These are phyloP conservation scores for Globisporangium middletonii DNA, from an alignment of 352 stramenopile species.

Conservation along the genomic window DNA sequence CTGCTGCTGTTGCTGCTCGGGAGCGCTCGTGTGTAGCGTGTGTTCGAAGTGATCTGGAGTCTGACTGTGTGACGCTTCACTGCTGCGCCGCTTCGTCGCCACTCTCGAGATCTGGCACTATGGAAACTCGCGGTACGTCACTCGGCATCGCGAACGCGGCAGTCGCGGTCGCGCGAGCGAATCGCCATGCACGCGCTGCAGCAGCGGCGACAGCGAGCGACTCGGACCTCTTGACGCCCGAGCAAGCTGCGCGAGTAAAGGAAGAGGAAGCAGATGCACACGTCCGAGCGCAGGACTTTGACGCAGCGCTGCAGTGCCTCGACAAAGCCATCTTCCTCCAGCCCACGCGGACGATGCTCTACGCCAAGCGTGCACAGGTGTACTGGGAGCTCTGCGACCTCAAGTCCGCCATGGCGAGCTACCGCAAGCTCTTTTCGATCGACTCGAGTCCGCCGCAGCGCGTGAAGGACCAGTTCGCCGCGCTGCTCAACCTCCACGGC, in stretches of 20 bases:
- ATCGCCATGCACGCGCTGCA: not conserved
- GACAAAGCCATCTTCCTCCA: constrained; percentile 75
- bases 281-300: constrained; percentile 27
- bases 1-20: not conserved
- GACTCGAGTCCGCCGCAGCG: constrained; percentile 47
- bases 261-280: constrained; percentile 40
- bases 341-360: constrained; percentile 39
- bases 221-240: constrained; percentile 32
- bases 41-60: too few species aligned
- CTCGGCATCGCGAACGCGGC: not conserved
- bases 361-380: constrained; percentile 62
- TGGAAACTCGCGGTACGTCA: not conserved
- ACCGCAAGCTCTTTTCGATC: constrained; percentile 65
- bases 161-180: not conserved
- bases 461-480: constrained; percentile 74
- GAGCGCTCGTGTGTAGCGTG: not conserved
- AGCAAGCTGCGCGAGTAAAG: constrained; percentile 38
- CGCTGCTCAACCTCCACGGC: constrained; percentile 61
- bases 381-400: constrained; percentile 74
- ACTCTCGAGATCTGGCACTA: not conserved
- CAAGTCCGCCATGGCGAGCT: constrained; percentile 75
- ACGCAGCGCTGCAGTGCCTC: constrained; percentile 47
- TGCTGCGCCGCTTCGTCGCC: not conserved
- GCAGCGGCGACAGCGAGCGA: constrained; percentile 1
- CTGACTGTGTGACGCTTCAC: not conserved